Percentiles rank a stretch among this genome's conserved stretches.
Evolutionary conservation across 352 stramenopile genomes (phyloP).

Genomic region (Phytophthora sp.): DNA sequence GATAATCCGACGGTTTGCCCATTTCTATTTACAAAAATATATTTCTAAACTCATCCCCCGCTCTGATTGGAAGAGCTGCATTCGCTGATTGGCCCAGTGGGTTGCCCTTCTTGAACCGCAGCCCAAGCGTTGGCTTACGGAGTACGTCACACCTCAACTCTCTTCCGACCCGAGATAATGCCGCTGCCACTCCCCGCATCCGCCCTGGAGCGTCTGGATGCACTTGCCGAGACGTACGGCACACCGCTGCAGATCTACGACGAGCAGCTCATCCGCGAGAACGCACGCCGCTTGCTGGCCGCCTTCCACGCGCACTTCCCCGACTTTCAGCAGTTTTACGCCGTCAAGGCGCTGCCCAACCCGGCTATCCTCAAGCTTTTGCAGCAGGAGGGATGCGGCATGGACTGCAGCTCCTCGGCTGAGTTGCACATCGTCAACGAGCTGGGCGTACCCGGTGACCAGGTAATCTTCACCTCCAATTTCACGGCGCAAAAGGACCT

Average conservation of each 20-base stretch:
- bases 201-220: constrained; percentile 60
- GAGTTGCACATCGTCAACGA: constrained; percentile 83
- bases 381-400: constrained; percentile 82
- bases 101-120: too few species aligned
- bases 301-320: constrained; percentile 81
- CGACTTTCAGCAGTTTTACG: constrained; percentile 89
- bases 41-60: constrained; percentile 21
- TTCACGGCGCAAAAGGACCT: constrained; percentile 86
- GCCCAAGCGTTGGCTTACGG: too few species aligned
- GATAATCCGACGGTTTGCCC: constrained; percentile 7
- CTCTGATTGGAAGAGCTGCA: constrained; percentile 35
- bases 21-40: constrained; percentile 1
- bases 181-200: constrained; percentile 55
- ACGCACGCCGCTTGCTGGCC: constrained; percentile 71
- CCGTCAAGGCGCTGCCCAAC: constrained; percentile 91
- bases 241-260: constrained; percentile 92
- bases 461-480: constrained; percentile 92
- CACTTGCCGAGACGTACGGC: constrained; percentile 74
- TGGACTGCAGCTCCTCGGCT: constrained; percentile 89
- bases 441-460: constrained; percentile 73
- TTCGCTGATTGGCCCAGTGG: neutral
- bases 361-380: constrained; percentile 88
- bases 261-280: constrained; percentile 83
- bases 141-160: constrained; percentile 28
- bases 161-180: constrained; percentile 35